Evolutionary conservation across 257 asterid genomes (phyloP).

Genomic region (Fraxinus pennsylvanica): DNA sequence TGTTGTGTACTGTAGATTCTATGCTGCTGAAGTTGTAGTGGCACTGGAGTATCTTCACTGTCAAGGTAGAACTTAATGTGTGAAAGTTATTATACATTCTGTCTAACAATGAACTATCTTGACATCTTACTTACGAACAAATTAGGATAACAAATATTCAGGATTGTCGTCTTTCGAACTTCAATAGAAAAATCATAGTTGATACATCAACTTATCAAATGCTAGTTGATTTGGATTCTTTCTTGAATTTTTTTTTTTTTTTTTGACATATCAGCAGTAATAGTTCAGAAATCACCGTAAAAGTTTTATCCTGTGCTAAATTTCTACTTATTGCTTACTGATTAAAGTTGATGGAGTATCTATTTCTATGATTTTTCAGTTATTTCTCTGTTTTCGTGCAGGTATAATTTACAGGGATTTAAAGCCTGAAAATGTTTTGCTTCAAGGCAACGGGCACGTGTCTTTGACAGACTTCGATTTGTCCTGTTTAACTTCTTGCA

Average conservation of each 20-base stretch:
- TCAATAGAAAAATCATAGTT: not conserved
- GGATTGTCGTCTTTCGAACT: not conserved
- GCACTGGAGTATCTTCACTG: slow-evolving; percentile 98
- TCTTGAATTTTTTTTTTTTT: not conserved
- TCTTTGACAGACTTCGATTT: slow-evolving; percentile 93
- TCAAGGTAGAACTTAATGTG: slow-evolving; percentile 58
- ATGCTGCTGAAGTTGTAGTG: slow-evolving; percentile 77
- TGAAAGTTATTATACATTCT: not conserved
- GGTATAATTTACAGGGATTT: slow-evolving; percentile 97
- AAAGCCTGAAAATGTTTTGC: slow-evolving; percentile 90
- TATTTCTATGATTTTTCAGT: slow-evolving; percentile 5
- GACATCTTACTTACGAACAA: not conserved
- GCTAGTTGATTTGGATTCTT: not conserved
- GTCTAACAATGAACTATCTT: not conserved
- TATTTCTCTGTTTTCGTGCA: slow-evolving; percentile 35
- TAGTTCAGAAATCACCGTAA: not conserved
- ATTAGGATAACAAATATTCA: not conserved
- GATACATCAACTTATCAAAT: not conserved
- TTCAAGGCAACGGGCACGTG: slow-evolving; percentile 79
- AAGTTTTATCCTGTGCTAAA: not conserved
- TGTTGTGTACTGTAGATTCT: slow-evolving; percentile 53
- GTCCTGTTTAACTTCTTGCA: slow-evolving; percentile 97
- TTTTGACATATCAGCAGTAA: not conserved
- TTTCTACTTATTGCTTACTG: not conserved
- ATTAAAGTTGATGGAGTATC: not conserved